Evolutionary conservation across 2,329 filamentous ascomycete species (phyloP).

Genomic region (Alternaria sp.): DNA sequence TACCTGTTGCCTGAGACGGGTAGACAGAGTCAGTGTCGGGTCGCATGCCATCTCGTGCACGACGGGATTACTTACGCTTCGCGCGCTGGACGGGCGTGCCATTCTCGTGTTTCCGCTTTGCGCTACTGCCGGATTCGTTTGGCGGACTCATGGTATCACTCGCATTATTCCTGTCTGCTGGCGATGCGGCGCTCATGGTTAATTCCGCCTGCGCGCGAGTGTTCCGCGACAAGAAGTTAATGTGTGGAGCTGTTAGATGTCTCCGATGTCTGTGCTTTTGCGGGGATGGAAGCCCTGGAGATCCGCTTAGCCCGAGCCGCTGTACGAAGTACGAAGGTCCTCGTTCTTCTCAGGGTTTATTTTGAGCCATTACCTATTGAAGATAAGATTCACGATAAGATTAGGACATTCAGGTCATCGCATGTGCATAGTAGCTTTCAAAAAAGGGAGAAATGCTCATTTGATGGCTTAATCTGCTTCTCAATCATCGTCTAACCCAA

Average conservation of each 20-base stretch:
- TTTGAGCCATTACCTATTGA: neutral
- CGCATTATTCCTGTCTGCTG: slow-evolving; percentile 29
- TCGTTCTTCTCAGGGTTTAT: neutral
- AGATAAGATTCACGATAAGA: neutral
- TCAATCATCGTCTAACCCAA: slow-evolving; percentile 39
- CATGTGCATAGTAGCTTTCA: neutral
- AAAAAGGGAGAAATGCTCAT: neutral
- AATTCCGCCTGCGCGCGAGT: slow-evolving; percentile 11
- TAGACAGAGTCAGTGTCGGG: neutral
- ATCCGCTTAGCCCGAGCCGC: neutral
- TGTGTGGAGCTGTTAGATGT: slow-evolving; percentile 15
- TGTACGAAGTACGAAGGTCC: neutral
- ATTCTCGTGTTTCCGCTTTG: slow-evolving; percentile 56
- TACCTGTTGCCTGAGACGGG: slow-evolving; percentile 54
- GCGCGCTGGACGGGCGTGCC: slow-evolving; percentile 55
- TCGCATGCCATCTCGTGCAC: neutral
- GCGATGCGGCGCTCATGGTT: slow-evolving; percentile 22
- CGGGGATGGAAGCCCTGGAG: slow-evolving; percentile 8
- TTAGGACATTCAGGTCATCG: neutral
- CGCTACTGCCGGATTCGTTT: slow-evolving; percentile 27
- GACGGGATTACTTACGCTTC: slow-evolving; percentile 54
- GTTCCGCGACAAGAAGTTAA: slow-evolving; percentile 15
- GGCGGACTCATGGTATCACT: slow-evolving; percentile 45
- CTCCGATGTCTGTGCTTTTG: slow-evolving; percentile 6
- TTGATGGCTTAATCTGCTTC: neutral